These are phyloP conservation scores for Phytopythium mirpurense DNA, from an alignment of 352 stramenopile species.

Conservation along the genomic window DNA sequence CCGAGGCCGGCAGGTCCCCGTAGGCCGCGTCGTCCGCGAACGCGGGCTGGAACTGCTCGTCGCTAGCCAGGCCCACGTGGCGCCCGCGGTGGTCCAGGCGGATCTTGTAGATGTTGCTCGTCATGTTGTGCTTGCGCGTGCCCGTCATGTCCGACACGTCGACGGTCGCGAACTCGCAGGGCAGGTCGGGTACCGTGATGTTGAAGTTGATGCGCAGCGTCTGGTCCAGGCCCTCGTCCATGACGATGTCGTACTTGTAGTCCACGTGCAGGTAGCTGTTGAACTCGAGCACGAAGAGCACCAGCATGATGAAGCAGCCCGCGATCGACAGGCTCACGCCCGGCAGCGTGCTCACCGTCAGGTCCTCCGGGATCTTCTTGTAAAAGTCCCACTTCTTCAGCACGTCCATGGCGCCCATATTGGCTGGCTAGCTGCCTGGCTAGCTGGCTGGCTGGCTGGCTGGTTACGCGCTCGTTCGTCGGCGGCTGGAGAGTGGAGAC, in stretches of 20 bases:
- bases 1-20: constrained; percentile 68
- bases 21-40: constrained; percentile 63
- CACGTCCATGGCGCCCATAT: constrained; percentile 86
- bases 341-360: constrained; percentile 82
- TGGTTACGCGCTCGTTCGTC: too few relatives aligned
- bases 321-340: constrained; percentile 81
- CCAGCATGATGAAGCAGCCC: constrained; percentile 86
- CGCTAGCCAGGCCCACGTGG: constrained; percentile 82
- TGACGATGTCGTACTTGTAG: constrained; percentile 88
- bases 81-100: constrained; percentile 81
- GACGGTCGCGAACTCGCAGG: constrained; percentile 95
- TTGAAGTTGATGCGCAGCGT: constrained; percentile 98
- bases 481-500: too few relatives aligned
- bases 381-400: constrained; percentile 91
- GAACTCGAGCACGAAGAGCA: constrained; percentile 89
- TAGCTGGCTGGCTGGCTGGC: too few relatives aligned
- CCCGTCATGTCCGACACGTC: constrained; percentile 97
- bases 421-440: too few relatives aligned
- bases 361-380: constrained; percentile 90
- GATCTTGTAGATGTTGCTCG: constrained; percentile 98
- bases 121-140: constrained; percentile 97
- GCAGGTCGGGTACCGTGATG: constrained; percentile 96
- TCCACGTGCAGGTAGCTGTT: constrained; percentile 83
- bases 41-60: constrained; percentile 78
- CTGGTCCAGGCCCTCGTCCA: constrained; percentile 82